Evolutionary conservation across 305 asterid genomes (phyloP), one percentile per base, ranked within the genome.

Genomic region (Petunia hybrid): DNA sequence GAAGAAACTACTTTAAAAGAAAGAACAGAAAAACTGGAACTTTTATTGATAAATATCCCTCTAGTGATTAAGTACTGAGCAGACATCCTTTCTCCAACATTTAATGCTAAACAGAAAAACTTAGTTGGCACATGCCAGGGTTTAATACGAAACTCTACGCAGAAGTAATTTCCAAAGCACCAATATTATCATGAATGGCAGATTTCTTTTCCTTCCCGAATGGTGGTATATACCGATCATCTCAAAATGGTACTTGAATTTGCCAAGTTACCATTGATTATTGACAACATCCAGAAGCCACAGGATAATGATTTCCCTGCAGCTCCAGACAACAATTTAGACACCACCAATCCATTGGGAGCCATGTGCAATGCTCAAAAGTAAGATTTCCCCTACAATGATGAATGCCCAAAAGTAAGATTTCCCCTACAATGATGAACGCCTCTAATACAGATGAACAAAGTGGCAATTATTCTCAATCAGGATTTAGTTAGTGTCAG

Each of bases 301-400:
- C 62, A 5, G 62, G 62, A 45, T 48, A 71, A 35, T 12, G 14
- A 13, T 73, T 73, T 13, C 63, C 59, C 31, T 22, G 31, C 31
- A 22, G 31, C 31, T 22, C 31, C 46, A 73, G 36, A 42, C 13
- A 35, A 46, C 35, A 73, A 73, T 51, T 14, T 48, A 36, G 31
- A 51, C 63, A 51, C 36, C 46, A 51, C 46, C 1, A 7, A 22
- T 51, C 78, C 43, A 71, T 12, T 31, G 4, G 78, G 12, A 71
- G 78, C 78, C 78, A 48, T 48, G n/a, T 48, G 62, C 35, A 48
- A 12, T 2, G 62, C 78, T 71, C 43, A 71, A 4, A 71, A 46
- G 1, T 48, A 35, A 10, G n/a, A 12, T 71, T 71, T 71, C 7
- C 51, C 35, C 78, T 14, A 71, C 3, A 48, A 48, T 71, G 62